Percentiles rank a stretch among this genome's conserved stretches.
These are phyloP conservation scores for Thielaviopsis musarum DNA, from an alignment of 2,329 filamentous ascomycete species.

Conservation along the genomic window DNA sequence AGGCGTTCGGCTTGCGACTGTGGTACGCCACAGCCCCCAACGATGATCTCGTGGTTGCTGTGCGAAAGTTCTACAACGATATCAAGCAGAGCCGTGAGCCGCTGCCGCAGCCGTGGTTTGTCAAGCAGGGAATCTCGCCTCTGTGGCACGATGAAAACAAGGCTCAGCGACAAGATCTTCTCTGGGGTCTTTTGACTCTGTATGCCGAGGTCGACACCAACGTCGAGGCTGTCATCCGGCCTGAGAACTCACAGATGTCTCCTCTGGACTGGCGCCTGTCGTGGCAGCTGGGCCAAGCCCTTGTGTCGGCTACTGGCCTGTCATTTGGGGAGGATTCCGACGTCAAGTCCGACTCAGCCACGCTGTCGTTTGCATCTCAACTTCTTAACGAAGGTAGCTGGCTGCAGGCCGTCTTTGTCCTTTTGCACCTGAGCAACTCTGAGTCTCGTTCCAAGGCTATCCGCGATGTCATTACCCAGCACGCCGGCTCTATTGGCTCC, in stretches of 20 bases:
- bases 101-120: slow-evolving; percentile 55
- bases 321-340: slow-evolving; percentile 36
- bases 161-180: slow-evolving; percentile 51
- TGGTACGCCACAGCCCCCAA: slow-evolving; percentile 66
- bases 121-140: slow-evolving; percentile 38
- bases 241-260: slow-evolving; percentile 60
- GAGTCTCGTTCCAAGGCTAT: slow-evolving; percentile 48
- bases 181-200: slow-evolving; percentile 76
- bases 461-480: slow-evolving; percentile 56
- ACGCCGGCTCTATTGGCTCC: slow-evolving; percentile 48
- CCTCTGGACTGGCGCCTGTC: slow-evolving; percentile 58
- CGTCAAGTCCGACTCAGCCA: slow-evolving; percentile 48
- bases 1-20: slow-evolving; percentile 76
- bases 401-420: slow-evolving; percentile 57
- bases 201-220: slow-evolving; percentile 45
- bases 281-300: slow-evolving; percentile 68
- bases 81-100: slow-evolving; percentile 55
- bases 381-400: slow-evolving; percentile 48
- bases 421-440: slow-evolving; percentile 54
- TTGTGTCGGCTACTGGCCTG: slow-evolving; percentile 34
- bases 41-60: slow-evolving; percentile 55
- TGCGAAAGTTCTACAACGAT: slow-evolving; percentile 57
- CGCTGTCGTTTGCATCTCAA: slow-evolving; percentile 46
- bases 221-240: slow-evolving; percentile 55
- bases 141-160: slow-evolving; percentile 44